A percentile compares a stretch with the other conserved stretches of the same genome.
phyloP scores from a whole-genome alignment of 768 basidiomycete genomes.

The Kwoniella heveanensis region DNA sequence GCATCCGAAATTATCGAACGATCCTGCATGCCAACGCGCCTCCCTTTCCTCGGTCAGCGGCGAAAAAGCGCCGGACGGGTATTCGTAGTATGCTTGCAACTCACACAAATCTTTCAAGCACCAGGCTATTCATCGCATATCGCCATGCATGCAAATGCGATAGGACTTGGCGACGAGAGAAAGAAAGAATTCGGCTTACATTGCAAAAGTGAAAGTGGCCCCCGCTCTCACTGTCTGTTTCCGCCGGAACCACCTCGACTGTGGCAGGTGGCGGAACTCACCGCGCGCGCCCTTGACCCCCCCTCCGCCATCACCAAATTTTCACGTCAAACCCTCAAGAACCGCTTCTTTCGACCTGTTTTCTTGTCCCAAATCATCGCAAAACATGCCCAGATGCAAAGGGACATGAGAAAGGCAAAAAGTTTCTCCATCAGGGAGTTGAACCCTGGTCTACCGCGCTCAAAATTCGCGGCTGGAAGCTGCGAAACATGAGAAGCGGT shows the following conservation, averaged over 20 bases:
- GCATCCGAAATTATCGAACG: not conserved
- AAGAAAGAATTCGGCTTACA: too few relatives aligned
- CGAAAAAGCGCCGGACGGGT: too few relatives aligned
- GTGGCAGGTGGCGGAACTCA: not conserved
- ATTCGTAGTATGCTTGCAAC: too few relatives aligned
- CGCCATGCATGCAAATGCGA: too few relatives aligned
- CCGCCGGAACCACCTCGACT: not conserved
- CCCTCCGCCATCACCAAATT: not conserved
- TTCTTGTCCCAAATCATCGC: not conserved
- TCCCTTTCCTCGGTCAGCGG: too few relatives aligned
- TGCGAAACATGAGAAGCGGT: conserved; percentile 20
- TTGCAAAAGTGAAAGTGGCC: too few relatives aligned
- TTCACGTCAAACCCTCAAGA: not conserved
- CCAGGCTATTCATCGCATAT: too few relatives aligned
- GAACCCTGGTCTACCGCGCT: conserved; percentile 29
- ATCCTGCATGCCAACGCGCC: not conserved
- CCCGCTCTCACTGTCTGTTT: not conserved
- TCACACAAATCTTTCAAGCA: too few relatives aligned
- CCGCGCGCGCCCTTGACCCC: not conserved
- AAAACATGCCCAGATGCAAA: not conserved
- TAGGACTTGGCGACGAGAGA: too few relatives aligned
- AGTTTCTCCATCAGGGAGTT: conserved; percentile 26
- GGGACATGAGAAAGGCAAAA: not conserved
- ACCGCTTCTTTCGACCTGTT: not conserved
- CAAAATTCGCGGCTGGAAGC: not conserved